Evolutionary conservation across 1,284 basidiomycete species (phyloP), one percentile per base, ranked within the genome.

Genomic region (Takashimella koratensis): DNA sequence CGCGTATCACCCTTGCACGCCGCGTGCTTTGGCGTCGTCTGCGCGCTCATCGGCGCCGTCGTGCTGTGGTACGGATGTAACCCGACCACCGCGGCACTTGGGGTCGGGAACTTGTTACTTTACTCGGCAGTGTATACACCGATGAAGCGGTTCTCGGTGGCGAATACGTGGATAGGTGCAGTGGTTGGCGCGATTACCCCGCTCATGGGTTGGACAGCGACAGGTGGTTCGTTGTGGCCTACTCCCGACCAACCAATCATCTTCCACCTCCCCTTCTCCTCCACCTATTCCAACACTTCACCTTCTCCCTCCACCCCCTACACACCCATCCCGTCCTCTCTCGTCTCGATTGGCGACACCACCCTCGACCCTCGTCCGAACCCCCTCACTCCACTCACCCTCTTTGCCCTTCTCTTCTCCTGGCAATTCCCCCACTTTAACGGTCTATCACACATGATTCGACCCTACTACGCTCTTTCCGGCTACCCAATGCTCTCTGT

Each of bases 361-460:
- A n/a, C n/a, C n/a, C n/a, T n/a, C n/a, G n/a, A n/a, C n/a, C n/a
- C n/a, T n/a, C 8, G 30, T 8, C 71, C 74, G 66, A 91, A 89
- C 67, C 85, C 89, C 1, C 82, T 94, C 41, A 84, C 86, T 0
- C 84, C 88, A 0, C 75, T 87, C 51, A 83, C 86, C 2, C 78
- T 97, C 2, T 90, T 88, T 75, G 79, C 84, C 70, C 76, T 97
- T 48, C 82, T 98, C 12, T 99, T 87, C 77, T 88, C 88, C 54
- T 99, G 96, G 96, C 96, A 99, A 71, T 98, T 98, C 75, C 95
- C 96, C 19, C 96, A 98, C 75, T 98, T 99, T 79, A 98, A 96
- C 76, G 79, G 91, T 1, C 81, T 98, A n/a, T 86, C 93, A 3
- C 84, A 97, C 75, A 80, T 93, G 47, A 83, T 96, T 12, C 84